These are phyloP conservation scores for Achlya hypogyna DNA, from an alignment of 352 stramenopile genomes.

Conservation along the genomic window DNA sequence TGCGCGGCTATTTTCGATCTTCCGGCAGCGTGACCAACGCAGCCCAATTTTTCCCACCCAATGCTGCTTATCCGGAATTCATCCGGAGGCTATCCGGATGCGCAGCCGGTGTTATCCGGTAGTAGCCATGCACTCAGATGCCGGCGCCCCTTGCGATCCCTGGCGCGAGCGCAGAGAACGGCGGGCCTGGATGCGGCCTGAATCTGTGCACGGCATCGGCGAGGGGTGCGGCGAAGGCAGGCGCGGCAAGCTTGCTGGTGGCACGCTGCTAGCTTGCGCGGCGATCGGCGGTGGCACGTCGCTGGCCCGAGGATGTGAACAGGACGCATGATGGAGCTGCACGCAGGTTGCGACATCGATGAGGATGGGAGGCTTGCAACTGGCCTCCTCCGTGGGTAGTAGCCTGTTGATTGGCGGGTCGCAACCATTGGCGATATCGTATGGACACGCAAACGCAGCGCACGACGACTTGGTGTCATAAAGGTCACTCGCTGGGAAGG, in stretches of 20 bases:
- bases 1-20: slow-evolving; percentile 2
- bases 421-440: background rate
- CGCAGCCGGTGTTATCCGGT: too few species aligned
- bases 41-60: background rate
- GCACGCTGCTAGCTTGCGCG: too few species aligned
- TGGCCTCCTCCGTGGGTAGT: background rate
- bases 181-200: too few species aligned
- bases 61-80: background rate
- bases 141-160: too few species aligned
- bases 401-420: background rate
- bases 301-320: background rate
- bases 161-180: too few species aligned
- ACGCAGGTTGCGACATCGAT: background rate
- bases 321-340: background rate
- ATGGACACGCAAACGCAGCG: background rate
- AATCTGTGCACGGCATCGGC: too few species aligned
- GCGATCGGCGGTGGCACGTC: too few species aligned
- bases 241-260: too few species aligned
- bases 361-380: background rate
- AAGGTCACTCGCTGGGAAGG: background rate
- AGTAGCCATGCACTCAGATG: too few species aligned
- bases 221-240: too few species aligned
- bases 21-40: background rate
- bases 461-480: background rate
- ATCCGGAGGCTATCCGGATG: background rate